Evolutionary conservation across 2,329 filamentous ascomycete genomes (phyloP), one percentile per base, ranked within the genome.

Genomic region (Pseudocercospora cruenta): DNA sequence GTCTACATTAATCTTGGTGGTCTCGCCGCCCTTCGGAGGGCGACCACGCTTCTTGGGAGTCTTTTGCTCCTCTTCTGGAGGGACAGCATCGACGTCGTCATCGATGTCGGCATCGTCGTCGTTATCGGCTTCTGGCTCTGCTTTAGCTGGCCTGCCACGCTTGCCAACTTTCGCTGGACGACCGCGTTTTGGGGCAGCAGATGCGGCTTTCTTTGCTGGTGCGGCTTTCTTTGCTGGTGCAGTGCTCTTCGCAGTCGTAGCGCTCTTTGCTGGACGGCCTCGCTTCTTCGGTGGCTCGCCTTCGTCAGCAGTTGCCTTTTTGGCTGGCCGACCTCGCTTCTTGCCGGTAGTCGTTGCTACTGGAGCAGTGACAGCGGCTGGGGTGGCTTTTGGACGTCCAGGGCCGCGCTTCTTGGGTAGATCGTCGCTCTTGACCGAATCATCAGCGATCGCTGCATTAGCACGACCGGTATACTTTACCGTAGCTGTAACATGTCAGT

Each of bases 1-100:
- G 51, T 75, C 75, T 19, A 55, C 64, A n/a, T 69, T 64, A 21
- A 71, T 68, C 54, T 74, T 75, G 19, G 74, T 76, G 12, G 75
- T 76, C 63, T 74, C 71, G 26, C 74, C 74, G 21, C 73, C 72
- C 54, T 69, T 69, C 16, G 74, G 72, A 7, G 75, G 73, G 24
- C 70, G 64, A 21, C 73, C 71, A 21, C 74, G 73, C 66, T 72
- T 74, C 69, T 71, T 74, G 0, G 72, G 73, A 21, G 65, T 62
- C 6, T 51, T 49, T 39, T 71, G 67, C 14, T 67, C 61, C 33
- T 60, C 57, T 49, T 51, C 54, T 58, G 59, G 57, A n/a, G 53
- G 49, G 43, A 64, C 58, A 31, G 53, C 22, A 43, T 62, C 49
- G 24, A 24, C 39, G 22, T 49, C 55, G 12, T 24, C 58, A 57